Evolutionary conservation across 495 filamentous ascomycete genomes (phyloP).

Genomic region (Copromyces sp.): DNA sequence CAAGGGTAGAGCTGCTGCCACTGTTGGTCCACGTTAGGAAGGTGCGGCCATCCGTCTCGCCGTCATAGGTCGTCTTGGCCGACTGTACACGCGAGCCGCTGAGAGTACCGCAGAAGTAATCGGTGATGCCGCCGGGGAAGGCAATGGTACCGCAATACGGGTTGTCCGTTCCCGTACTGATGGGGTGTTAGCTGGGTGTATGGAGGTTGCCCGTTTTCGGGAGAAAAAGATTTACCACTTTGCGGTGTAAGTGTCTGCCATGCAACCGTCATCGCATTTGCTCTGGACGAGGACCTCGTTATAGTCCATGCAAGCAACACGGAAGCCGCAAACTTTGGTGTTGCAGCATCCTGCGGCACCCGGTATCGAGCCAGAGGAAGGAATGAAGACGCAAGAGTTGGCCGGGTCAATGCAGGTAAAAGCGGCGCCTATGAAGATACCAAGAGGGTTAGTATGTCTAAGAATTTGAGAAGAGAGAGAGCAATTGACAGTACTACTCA

Average conservation of each 20-base stretch:
- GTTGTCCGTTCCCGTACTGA: conserved; percentile 15
- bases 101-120: conserved; percentile 30
- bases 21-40: conserved; percentile 6
- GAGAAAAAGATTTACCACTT: conserved; percentile 25
- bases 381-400: conserved; percentile 24
- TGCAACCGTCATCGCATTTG: conserved; percentile 27
- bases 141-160: conserved; percentile 31
- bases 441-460: background rate
- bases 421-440: conserved; percentile 17
- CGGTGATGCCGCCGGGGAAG: conserved; percentile 24
- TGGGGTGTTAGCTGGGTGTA: background rate
- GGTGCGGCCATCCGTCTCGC: conserved; percentile 20
- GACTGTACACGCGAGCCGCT: conserved; percentile 17
- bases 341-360: conserved; percentile 32
- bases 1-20: background rate
- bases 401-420: conserved; percentile 22
- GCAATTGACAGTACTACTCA: background rate
- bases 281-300: conserved; percentile 11
- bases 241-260: conserved; percentile 22
- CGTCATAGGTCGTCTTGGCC: conserved; percentile 27
- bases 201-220: background rate
- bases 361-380: conserved; percentile 7
- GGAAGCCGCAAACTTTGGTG: conserved; percentile 16
- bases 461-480: background rate
- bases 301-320: conserved; percentile 22